phyloP scores from a whole-genome alignment of 257 asterid species.

The Paraleonurus japonicus region DNA sequence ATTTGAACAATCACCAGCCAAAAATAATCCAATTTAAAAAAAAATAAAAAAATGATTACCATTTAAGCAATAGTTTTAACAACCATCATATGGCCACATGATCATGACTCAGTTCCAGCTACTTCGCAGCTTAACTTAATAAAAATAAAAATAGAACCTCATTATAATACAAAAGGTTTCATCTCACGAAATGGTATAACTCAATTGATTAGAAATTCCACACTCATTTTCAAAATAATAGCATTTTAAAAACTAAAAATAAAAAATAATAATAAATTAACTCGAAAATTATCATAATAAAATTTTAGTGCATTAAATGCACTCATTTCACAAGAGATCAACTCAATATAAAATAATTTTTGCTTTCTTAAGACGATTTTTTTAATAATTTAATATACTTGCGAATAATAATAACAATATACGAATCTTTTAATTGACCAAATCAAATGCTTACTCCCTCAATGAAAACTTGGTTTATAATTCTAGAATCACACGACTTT shows the following conservation, averaged over 20 bases:
- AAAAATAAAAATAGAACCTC: background rate
- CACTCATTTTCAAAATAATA: no score
- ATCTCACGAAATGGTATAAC: no score
- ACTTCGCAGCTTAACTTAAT: slow-evolving; percentile 9
- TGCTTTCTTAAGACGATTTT: background rate
- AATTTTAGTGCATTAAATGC: no score
- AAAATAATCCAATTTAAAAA: background rate
- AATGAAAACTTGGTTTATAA: background rate
- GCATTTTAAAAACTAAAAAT: no score
- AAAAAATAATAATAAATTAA: no score
- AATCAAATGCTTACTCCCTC: background rate
- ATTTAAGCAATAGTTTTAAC: slow-evolving; percentile 4
- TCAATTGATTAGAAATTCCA: no score
- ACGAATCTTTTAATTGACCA: background rate
- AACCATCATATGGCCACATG: slow-evolving; percentile 45
- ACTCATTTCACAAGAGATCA: no score
- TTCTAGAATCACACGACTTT: slow-evolving; percentile 5
- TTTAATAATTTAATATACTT: no score
- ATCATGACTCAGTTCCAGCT: slow-evolving; percentile 56
- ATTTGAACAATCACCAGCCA: background rate
- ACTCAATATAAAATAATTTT: no score
- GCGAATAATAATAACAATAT: background rate
- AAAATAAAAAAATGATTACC: slow-evolving; percentile 10
- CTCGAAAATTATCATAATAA: no score
- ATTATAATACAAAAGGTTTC: background rate